A percentile compares a stretch with the other conserved stretches of the same genome.
phyloP scores from a whole-genome alignment of 768 basidiomycete species.

The Royoungia palumana region DNA sequence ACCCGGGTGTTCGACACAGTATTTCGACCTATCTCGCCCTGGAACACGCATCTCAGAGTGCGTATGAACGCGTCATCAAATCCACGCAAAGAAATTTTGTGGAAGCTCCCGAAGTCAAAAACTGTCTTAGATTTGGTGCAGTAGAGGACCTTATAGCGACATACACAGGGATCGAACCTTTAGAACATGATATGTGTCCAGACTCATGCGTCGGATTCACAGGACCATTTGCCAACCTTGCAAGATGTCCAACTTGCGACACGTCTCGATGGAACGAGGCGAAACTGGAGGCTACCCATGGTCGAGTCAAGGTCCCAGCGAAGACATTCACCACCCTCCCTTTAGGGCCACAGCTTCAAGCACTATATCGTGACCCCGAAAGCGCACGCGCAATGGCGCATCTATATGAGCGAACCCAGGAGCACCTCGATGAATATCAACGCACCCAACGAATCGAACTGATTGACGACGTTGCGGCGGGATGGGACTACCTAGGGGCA shows the following conservation, averaged over 20 bases:
- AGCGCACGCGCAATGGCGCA: not conserved
- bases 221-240: not conserved
- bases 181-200: conserved; percentile 1
- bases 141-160: not conserved
- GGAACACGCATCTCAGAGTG: not conserved
- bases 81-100: not conserved
- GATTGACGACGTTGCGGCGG: not conserved
- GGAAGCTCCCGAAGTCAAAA: not conserved
- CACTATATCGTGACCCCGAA: not conserved
- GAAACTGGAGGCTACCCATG: too few relatives aligned
- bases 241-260: not conserved
- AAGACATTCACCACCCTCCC: not conserved
- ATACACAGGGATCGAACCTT: not conserved
- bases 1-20: too few relatives aligned
- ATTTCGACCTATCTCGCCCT: not conserved
- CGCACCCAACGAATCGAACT: not conserved
- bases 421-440: not conserved
- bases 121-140: not conserved
- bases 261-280: not conserved
- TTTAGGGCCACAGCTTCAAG: conserved; percentile 1
- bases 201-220: not conserved
- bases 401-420: not conserved
- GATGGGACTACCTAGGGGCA: not conserved
- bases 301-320: not conserved
- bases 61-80: not conserved